These are phyloP conservation scores for Solanum virginianum DNA, from an alignment of 257 asterid species.

Conservation along the genomic window DNA sequence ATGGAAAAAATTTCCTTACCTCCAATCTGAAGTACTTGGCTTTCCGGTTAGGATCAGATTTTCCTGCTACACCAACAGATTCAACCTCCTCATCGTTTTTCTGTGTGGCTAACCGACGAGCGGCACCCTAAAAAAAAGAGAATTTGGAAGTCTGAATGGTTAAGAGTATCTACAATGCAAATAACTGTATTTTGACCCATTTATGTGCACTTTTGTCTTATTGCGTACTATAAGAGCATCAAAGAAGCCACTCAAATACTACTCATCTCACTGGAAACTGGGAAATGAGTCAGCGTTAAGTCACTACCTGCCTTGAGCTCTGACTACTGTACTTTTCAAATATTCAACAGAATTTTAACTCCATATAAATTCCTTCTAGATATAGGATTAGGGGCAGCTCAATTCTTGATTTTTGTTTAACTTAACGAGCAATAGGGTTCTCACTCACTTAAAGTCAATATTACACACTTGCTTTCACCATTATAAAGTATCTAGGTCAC, in stretches of 20 bases:
- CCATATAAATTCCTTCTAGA: not conserved
- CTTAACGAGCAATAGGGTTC: not conserved
- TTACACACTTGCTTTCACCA: not conserved
- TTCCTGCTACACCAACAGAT: slow-evolving; percentile 81
- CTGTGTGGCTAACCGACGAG: slow-evolving; percentile 78
- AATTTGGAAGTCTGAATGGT: not conserved
- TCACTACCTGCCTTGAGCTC: not conserved
- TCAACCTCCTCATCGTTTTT: slow-evolving; percentile 76
- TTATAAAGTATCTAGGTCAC: not conserved
- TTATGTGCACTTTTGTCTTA: not conserved
- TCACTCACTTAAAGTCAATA: not conserved
- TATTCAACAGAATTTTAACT: not conserved
- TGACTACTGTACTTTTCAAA: not conserved
- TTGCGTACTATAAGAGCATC: not conserved
- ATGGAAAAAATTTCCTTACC: slow-evolving; percentile 23
- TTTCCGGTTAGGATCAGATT: slow-evolving; percentile 52
- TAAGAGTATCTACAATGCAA: not conserved
- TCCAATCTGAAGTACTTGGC: slow-evolving; percentile 69
- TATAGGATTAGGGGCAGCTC: not conserved
- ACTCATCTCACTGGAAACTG: not conserved
- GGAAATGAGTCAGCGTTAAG: not conserved
- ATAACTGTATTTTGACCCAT: not conserved
- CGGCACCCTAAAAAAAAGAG: slow-evolving; percentile 60
- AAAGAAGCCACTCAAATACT: not conserved
- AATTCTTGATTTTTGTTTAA: not conserved